Evolutionary conservation across 345 rosid genomes (phyloP).

Genomic region (Hypericum perforatum): DNA sequence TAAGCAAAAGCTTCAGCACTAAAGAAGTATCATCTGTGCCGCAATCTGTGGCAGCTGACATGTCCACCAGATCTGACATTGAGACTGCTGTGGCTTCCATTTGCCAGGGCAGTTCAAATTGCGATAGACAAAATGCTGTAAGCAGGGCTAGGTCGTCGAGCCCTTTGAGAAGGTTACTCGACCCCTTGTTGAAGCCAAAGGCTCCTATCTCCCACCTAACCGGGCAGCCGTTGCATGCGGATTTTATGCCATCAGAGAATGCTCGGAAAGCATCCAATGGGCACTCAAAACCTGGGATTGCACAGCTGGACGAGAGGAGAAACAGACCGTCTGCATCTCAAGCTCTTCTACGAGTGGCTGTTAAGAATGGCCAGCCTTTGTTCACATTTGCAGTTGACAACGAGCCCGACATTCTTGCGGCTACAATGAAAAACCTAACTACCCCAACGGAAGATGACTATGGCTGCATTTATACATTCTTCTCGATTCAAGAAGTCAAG

Average conservation of each 20-base stretch:
- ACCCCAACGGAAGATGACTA: constrained; percentile 37
- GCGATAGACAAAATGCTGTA: constrained; percentile 26
- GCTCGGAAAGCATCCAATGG: constrained; percentile 22
- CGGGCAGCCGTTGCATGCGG: constrained; percentile 33
- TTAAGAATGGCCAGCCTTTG: constrained; percentile 75
- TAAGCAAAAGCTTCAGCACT: constrained; percentile 39
- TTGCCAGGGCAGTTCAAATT: constrained; percentile 17
- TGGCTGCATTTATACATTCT: constrained; percentile 62
- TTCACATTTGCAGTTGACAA: constrained; percentile 81
- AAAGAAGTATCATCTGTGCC: constrained; percentile 29
- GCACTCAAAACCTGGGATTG: constrained; percentile 13
- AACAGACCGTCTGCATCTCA: constrained; percentile 39
- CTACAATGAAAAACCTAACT: constrained; percentile 39
- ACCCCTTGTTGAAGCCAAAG: constrained; percentile 63
- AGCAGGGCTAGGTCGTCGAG: constrained; percentile 59
- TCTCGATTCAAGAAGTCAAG: constrained; percentile 56
- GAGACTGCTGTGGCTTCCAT: constrained; percentile 34
- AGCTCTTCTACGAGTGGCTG: constrained; percentile 73
- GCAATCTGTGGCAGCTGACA: constrained; percentile 18
- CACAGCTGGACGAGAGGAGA: constrained; percentile 31
- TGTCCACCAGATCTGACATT: constrained; percentile 30
- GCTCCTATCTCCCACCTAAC: constrained; percentile 26
- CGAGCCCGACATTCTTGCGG: constrained; percentile 64
- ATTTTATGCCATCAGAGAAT: constrained; percentile 24
- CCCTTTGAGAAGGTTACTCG: constrained; percentile 78